Conservation (phyloP, 306 rosid species). For the Vachellia pachyceras region DNA sequence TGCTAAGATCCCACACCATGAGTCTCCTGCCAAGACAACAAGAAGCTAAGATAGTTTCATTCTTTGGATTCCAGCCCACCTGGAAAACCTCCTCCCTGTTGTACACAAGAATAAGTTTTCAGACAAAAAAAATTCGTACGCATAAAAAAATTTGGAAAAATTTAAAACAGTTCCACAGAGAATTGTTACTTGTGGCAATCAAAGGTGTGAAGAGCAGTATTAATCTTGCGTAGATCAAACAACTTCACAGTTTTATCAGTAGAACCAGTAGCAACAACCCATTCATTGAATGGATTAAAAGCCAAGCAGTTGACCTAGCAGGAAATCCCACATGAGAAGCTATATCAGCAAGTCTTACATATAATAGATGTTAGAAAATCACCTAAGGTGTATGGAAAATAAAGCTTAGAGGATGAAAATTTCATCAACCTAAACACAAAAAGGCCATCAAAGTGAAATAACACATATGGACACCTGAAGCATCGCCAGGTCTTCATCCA, state of each 20-base stretch:
- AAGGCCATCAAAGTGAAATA: conserved; percentile 9
- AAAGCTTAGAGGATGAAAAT: neutral
- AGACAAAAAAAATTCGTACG: conserved; percentile 27
- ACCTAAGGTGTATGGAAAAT: neutral
- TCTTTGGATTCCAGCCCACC: conserved; percentile 98
- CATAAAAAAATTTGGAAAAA: conserved; percentile 10
- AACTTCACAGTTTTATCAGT: conserved; percentile 97
- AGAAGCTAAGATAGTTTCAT: conserved; percentile 95
- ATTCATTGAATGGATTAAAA: conserved; percentile 95
- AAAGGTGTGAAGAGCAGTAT: conserved; percentile 77
- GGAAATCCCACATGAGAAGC: conserved; percentile 16
- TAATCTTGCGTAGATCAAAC: conserved; percentile 91
- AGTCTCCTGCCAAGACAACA: conserved; percentile 98
- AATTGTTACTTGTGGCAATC: conserved; percentile 86
- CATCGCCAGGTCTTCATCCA: neutral
- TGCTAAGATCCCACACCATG: conserved; percentile 99
- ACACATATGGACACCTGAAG: neutral
- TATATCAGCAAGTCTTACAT: conserved; percentile 7
- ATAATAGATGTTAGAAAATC: neutral
- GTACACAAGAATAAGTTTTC: conserved; percentile 25
- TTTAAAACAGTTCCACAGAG: conserved; percentile 24
- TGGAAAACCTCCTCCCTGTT: conserved; percentile 98
- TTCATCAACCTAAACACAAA: conserved; percentile 5
- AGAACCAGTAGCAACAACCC: conserved; percentile 99
- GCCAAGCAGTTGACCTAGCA: conserved; percentile 94